Percentiles rank a stretch among this genome's conserved stretches.
phyloP scores from a whole-genome alignment of 768 basidiomycete species.

The Crucibulum laeve region DNA sequence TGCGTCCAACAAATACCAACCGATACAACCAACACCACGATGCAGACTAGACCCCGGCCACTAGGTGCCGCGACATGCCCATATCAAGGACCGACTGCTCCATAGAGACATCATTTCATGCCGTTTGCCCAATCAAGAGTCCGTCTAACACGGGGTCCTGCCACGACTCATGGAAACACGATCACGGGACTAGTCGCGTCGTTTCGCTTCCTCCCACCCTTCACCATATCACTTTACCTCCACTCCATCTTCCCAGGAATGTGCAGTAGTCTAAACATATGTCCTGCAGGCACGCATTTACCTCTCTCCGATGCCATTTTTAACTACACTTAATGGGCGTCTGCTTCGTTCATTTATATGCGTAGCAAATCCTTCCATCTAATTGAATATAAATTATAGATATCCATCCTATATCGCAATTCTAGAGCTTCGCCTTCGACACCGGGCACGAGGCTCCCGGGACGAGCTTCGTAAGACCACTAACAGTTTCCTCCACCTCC shows the following conservation, averaged over 20 bases:
- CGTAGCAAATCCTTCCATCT: neutral
- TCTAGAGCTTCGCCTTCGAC: constrained; percentile 35
- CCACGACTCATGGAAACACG: constrained; percentile 28
- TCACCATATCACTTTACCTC: neutral
- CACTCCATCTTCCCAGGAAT: neutral
- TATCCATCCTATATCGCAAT: neutral
- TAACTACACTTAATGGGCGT: too few species aligned
- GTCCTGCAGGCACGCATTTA: too few species aligned
- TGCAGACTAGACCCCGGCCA: constrained; percentile 24
- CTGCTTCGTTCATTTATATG: too few species aligned
- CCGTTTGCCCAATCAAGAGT: constrained; percentile 7
- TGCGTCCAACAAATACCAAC: constrained; percentile 16
- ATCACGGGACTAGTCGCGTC: constrained; percentile 28
- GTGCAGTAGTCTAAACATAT: too few species aligned
- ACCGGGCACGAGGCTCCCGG: constrained; percentile 4
- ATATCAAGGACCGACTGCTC: neutral
- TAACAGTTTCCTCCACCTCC: constrained; percentile 70
- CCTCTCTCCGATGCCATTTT: too few species aligned
- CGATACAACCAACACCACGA: constrained; percentile 22
- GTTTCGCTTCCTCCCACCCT: constrained; percentile 1
- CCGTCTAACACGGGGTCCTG: constrained; percentile 24
- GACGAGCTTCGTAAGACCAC: constrained; percentile 29
- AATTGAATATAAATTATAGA: constrained; percentile 1
- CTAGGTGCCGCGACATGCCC: constrained; percentile 1
- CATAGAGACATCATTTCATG: constrained; percentile 8